Evolutionary conservation across 495 filamentous ascomycete genomes (phyloP), one percentile per base, ranked within the genome.

Genomic region (Aspergillus wentii): DNA sequence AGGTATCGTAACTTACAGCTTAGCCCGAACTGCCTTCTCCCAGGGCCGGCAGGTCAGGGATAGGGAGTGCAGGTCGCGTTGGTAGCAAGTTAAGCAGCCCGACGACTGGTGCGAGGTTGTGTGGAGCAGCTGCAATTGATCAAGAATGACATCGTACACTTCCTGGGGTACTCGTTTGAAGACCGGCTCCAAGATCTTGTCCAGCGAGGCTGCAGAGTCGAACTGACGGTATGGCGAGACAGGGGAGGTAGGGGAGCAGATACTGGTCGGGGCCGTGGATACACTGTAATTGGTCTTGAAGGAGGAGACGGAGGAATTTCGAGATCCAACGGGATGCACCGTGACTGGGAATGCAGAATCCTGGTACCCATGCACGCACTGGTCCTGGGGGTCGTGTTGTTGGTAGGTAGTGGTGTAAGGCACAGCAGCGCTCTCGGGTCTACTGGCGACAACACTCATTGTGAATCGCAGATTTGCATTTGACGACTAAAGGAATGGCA

Each of bases 81-180:
- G 80, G 59, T 80, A 87, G 61, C 87, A 90, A 44, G 83, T 85
- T 38, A 79, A 71, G 51, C 88, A 92, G 27, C 69, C 66, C 20
- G 50, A 53, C 20, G 50, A 53, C 43, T 64, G 65, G 19, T 55
- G 51, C 13, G 56, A 53, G 2, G 53, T 62, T 16, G 57, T 66
- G 43, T 83, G 76, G 27, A 78, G 35, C 5, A 48, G 41, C 29
- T 73, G 63, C 10, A 83, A 42, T 32, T 75, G 69, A 25, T 64
- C 59, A 8, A 80, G 42, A 19, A 83, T 75, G 30, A 64, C 72
- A 37, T 77, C 67, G 49, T 75, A 79, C 3, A 83, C 68, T 31
- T 73, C 71, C n/a, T 61, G 59, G 0, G 79, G 76, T 5, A 82
- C 33, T 17, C 66, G 61, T 38, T 74, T 66, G 43, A 78, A 72